These are phyloP conservation scores for Penicillium longicatenatum DNA, from an alignment of 495 filamentous ascomycete species.

Conservation along the genomic window DNA sequence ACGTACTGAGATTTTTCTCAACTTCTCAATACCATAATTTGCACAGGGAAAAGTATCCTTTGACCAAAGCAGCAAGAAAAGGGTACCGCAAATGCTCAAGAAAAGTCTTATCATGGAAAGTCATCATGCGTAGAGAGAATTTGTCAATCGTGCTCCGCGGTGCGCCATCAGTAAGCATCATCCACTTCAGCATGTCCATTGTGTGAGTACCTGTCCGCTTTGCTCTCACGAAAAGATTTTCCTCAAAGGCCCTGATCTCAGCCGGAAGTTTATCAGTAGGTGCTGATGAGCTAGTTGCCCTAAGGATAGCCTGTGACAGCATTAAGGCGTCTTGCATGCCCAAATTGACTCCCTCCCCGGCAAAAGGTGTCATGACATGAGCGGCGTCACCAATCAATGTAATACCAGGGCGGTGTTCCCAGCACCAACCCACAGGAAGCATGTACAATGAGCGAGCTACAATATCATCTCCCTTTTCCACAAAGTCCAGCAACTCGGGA, in stretches of 20 bases:
- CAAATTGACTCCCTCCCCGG: constrained; percentile 57
- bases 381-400: constrained; percentile 62
- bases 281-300: constrained; percentile 6
- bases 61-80: background rate
- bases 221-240: constrained; percentile 6
- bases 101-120: constrained; percentile 1
- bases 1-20: background rate
- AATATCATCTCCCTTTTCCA: constrained; percentile 11
- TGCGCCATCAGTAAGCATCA: constrained; percentile 8
- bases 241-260: constrained; percentile 11
- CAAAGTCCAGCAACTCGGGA: constrained; percentile 19
- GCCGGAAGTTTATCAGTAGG: background rate
- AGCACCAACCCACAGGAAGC: constrained; percentile 56
- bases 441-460: constrained; percentile 42
- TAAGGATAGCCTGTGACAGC: constrained; percentile 44
- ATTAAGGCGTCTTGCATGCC: constrained; percentile 56
- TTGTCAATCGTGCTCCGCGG: constrained; percentile 14
- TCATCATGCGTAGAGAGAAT: constrained; percentile 5
- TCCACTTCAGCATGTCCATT: constrained; percentile 7
- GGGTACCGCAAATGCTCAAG: background rate
- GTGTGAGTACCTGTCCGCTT: constrained; percentile 6
- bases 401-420: constrained; percentile 37
- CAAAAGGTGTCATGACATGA: constrained; percentile 61
- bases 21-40: constrained; percentile 5
- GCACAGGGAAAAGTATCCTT: constrained; percentile 6